Conservation (phyloP, 768 basidiomycete genomes). For the Pleurotus eryngii region DNA sequence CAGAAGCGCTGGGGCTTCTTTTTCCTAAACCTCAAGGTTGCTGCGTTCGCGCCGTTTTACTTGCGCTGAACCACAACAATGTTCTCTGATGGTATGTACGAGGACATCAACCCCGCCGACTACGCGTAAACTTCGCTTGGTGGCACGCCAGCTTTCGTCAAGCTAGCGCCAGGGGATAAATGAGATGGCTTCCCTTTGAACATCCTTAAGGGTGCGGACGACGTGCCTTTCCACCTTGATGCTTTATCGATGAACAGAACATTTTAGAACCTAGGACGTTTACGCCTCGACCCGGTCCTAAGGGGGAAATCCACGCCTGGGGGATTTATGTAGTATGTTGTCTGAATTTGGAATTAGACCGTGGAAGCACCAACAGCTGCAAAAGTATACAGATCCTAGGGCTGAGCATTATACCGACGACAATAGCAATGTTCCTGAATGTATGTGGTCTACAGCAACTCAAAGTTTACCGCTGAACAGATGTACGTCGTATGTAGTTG, state of each 20-base stretch:
- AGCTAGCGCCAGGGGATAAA: conserved; percentile 19
- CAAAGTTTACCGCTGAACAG: background rate
- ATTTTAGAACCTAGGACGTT: conserved; percentile 19
- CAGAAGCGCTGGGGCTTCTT: too few relatives aligned
- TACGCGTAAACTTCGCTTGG: background rate
- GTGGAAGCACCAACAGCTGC: background rate
- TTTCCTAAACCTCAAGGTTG: too few relatives aligned
- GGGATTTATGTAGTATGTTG: conserved; percentile 21
- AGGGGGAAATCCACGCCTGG: conserved; percentile 28
- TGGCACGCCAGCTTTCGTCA: conserved; percentile 20
- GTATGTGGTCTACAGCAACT: background rate
- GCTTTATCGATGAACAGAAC: background rate
- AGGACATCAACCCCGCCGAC: background rate
- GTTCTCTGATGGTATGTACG: too few relatives aligned
- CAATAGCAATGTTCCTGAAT: background rate
- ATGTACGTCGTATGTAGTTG: conserved; percentile 11
- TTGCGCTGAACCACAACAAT: too few relatives aligned
- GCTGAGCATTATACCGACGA: conserved; percentile 4
- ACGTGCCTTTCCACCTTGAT: background rate
- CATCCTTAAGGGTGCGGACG: conserved; percentile 22
- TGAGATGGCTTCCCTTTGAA: conserved; percentile 21
- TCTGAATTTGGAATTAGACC: background rate
- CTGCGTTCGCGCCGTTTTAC: too few relatives aligned
- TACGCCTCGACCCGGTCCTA: conserved; percentile 19
- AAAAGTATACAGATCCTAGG: conserved; percentile 4